Base-by-base conservation (phyloP, 805 yeast species). In the Clavispora santaluciae region DNA sequence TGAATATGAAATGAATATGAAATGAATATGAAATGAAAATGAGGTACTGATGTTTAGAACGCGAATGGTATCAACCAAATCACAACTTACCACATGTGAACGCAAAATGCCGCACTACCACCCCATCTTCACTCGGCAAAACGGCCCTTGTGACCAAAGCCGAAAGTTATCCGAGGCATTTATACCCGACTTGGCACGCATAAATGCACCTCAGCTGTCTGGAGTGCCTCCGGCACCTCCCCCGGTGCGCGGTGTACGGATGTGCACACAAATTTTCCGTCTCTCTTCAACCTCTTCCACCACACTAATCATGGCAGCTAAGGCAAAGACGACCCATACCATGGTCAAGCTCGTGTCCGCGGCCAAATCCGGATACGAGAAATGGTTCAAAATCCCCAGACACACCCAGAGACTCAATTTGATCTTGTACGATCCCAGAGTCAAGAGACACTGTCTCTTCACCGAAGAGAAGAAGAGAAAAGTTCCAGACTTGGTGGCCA, bases 391-490 rank as follows among this genome's bases (percentile, higher is more conserved):
- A 38, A 78, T 90, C 35, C 93, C 89, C 37, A 82, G 96, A 69
- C 80, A 86, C 40, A 80, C 95, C 3, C 86, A 86, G 36, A 71
- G 78, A 42, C 81, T 91, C 47, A 80, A 79, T 36, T 93, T 88
- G 57, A 83, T 90, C 17, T 48, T 53, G 35, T 51, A 54, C 46
- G 59, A 57, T 42, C 60, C 62, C 23, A 50, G 67, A 45, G 96
- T 87, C 9, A 81, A 85, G 64, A 81, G 96, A 63, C 96, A 89
- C 68, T 96, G 93, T 39, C 70, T 91, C 45, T 91, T 93, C 70
- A 79, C 81, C 22, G 99, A 91, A 61, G 78, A 84, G 40, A 86
- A 86, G 62, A 88, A 87, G 73, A 79, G 99, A 63, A 88, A 85
- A 63, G 76, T 82, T 11, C 79, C 79, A 6, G 80, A 74, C 42